phyloP scores from a whole-genome alignment of 768 basidiomycete genomes.

The Lactifluus rugatus region DNA sequence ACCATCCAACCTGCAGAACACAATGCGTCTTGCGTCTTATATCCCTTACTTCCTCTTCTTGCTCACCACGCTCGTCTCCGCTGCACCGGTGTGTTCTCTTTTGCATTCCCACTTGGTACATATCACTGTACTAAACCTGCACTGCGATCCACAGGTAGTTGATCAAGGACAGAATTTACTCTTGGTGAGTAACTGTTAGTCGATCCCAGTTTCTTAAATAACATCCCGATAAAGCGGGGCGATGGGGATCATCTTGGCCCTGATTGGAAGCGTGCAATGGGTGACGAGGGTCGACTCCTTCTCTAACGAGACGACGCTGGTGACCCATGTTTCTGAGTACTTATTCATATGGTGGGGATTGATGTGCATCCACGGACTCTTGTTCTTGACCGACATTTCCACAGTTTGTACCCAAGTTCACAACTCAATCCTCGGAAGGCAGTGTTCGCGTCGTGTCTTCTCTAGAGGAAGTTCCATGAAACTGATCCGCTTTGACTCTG shows the following conservation, averaged over 20 bases:
- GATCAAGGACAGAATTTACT: background rate
- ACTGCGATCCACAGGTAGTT: background rate
- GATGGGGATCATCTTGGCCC: background rate
- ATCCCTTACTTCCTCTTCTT: background rate
- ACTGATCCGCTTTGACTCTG: background rate
- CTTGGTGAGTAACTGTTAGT: background rate
- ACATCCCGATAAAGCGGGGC: background rate
- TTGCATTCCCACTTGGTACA: too few relatives aligned
- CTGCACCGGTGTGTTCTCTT: background rate
- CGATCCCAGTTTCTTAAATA: background rate
- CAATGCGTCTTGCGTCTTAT: constrained; percentile 1
- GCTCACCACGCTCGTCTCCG: background rate
- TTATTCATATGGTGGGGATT: background rate
- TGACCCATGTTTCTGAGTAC: too few relatives aligned
- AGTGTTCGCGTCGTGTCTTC: background rate
- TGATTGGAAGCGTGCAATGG: constrained; percentile 5
- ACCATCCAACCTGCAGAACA: background rate
- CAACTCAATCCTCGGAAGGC: background rate
- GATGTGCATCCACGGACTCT: background rate
- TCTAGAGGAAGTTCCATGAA: background rate
- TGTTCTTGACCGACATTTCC: background rate
- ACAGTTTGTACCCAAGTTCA: background rate
- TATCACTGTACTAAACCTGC: background rate
- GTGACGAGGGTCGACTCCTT: background rate
- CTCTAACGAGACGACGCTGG: background rate